Conservation (phyloP, 2,329 filamentous ascomycete genomes). For the Colletotrichum tanaceti region DNA sequence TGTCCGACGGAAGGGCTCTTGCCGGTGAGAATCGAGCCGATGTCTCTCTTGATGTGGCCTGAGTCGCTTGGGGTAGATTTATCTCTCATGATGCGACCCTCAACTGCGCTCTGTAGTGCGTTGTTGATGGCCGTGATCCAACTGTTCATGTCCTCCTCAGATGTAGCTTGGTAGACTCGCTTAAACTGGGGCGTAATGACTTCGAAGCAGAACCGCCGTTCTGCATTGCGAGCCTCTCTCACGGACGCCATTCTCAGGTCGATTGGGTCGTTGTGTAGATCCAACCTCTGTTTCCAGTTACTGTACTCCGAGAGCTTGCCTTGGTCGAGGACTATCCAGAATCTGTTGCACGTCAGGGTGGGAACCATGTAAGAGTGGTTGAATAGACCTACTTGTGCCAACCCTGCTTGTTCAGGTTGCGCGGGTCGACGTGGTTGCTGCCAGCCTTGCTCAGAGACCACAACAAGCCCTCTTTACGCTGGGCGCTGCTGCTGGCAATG, state of each 20-base stretch:
- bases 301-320: slow-evolving; percentile 98
- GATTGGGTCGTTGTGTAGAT: slow-evolving; percentile 97
- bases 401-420: slow-evolving; percentile 93
- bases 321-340: slow-evolving; percentile 98
- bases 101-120: slow-evolving; percentile 93
- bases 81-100: slow-evolving; percentile 75
- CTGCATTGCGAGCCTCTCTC: slow-evolving; percentile 91
- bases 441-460: slow-evolving; percentile 95
- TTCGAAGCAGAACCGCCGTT: slow-evolving; percentile 96
- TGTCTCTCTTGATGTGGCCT: slow-evolving; percentile 79
- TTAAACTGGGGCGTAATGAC: slow-evolving; percentile 97
- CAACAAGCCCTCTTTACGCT: slow-evolving; percentile 91
- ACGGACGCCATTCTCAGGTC: slow-evolving; percentile 97
- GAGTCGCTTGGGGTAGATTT: slow-evolving; percentile 60
- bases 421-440: slow-evolving; percentile 88
- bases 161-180: slow-evolving; percentile 96
- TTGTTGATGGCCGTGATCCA: slow-evolving; percentile 99
- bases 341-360: slow-evolving; percentile 64
- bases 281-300: slow-evolving; percentile 98
- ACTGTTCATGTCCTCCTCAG: slow-evolving; percentile 96
- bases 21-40: slow-evolving; percentile 91
- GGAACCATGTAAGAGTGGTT: neutral
- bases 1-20: slow-evolving; percentile 81
- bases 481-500: slow-evolving; percentile 66
- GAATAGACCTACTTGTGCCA: slow-evolving; percentile 90